phyloP scores from a whole-genome alignment of 495 filamentous ascomycete genomes.

The Hypoxylon lienhwacheense region DNA sequence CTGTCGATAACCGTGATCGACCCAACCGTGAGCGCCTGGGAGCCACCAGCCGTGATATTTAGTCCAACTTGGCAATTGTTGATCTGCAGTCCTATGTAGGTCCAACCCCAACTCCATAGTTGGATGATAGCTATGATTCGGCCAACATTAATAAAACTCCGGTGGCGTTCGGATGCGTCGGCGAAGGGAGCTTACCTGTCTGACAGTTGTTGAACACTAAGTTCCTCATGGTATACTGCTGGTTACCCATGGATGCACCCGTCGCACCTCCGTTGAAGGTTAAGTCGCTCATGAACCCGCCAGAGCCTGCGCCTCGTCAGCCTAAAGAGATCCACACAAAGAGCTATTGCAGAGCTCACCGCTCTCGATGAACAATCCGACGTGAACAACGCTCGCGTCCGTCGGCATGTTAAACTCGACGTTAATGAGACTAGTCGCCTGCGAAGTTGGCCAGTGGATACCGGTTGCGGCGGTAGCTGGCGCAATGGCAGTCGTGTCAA shows the following conservation, averaged over 20 bases:
- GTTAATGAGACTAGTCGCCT: conserved; percentile 78
- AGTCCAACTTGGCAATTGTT: conserved; percentile 65
- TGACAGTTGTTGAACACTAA: conserved; percentile 65
- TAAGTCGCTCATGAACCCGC: conserved; percentile 66
- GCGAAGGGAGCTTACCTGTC: conserved; percentile 20
- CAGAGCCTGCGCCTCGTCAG: conserved; percentile 58
- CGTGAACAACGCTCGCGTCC: conserved; percentile 60
- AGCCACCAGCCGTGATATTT: conserved; percentile 58
- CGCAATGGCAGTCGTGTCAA: conserved; percentile 68
- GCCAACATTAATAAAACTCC: background rate
- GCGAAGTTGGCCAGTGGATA: conserved; percentile 79
- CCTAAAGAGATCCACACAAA: background rate
- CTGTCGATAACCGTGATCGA: conserved; percentile 70
- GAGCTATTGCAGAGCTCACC: conserved; percentile 42
- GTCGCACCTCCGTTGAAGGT: conserved; percentile 72
- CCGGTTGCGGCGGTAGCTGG: conserved; percentile 57
- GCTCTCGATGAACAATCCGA: conserved; percentile 75
- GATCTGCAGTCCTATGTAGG: conserved; percentile 60
- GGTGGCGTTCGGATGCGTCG: background rate
- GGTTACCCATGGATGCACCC: conserved; percentile 69
- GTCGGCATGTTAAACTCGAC: conserved; percentile 71
- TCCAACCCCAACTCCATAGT: conserved; percentile 60
- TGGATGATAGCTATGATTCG: conserved; percentile 49
- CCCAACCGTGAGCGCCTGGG: conserved; percentile 54
- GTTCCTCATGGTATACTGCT: conserved; percentile 82